These are phyloP conservation scores for Acacia concinna DNA, from an alignment of 331 rosid species.

Conservation along the genomic window DNA sequence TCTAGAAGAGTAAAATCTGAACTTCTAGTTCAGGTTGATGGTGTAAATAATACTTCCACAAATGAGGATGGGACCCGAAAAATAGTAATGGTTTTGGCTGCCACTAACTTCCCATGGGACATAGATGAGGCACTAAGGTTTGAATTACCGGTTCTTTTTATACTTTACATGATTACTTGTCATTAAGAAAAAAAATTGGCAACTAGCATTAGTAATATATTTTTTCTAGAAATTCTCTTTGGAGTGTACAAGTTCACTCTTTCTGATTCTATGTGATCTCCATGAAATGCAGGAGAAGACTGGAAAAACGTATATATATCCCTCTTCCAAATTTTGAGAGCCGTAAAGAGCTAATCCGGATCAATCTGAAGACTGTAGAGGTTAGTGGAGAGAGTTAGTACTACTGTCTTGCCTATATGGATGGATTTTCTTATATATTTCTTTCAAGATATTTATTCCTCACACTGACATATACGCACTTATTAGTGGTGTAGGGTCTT, in stretches of 20 bases:
- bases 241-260: neutral
- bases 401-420: neutral
- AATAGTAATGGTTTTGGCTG: slow-evolving; percentile 97
- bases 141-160: slow-evolving; percentile 11
- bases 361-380: slow-evolving; percentile 95
- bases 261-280: slow-evolving; percentile 35
- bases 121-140: slow-evolving; percentile 94
- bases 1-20: slow-evolving; percentile 97
- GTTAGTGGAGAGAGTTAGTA: slow-evolving; percentile 41
- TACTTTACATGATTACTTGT: neutral
- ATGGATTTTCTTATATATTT: neutral
- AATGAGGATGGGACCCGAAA: slow-evolving; percentile 91
- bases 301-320: slow-evolving; percentile 95
- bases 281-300: slow-evolving; percentile 82
- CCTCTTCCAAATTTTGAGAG: slow-evolving; percentile 99
- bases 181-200: slow-evolving; percentile 5
- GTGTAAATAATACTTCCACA: slow-evolving; percentile 74
- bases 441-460: neutral
- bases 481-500: neutral
- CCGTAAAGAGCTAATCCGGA: slow-evolving; percentile 89
- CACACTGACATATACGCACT: neutral
- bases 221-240: neutral
- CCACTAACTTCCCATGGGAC: slow-evolving; percentile 99
- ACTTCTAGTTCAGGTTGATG: slow-evolving; percentile 96
- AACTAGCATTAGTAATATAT: neutral